Evolutionary conservation across 2,329 filamentous ascomycete species (phyloP), one percentile per base, ranked within the genome.

Genomic region (Akanthomyces muscarius): DNA sequence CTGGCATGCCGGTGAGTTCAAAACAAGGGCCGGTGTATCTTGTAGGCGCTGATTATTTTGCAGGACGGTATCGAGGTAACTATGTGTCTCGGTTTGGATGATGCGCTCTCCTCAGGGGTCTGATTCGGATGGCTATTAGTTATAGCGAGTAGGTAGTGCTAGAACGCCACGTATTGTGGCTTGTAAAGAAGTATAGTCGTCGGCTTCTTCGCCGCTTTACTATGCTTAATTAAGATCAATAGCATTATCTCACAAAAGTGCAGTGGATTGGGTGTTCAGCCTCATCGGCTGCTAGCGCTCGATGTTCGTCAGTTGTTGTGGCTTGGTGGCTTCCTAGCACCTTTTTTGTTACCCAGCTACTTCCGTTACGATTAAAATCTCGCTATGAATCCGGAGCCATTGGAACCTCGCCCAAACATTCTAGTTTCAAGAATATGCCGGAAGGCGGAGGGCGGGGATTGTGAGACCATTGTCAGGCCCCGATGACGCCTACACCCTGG

Each of bases 1-100:
- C 86, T 8, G 88, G 87, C 5, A 81, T 83, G 33, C 85, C 85
- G 41, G 86, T 88, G 76, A 78, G 85, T 74, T 41, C 65, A 10
- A 33, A 33, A 4, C 1, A 2, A 3, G 13, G 14, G 38, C 14
- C 41, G 16, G 23, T 13, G 11, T 0, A 30, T 16, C 42, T 45
- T 59, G 36, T 25, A 41, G 21, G n/a, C 42, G 21, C 52, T 54
- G 5, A 54, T 13, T 18, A 16, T 25, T 25, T 28, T 4, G 7
- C 8, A 89, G 86, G 87, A 89, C 68, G 87, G 82, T 4, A 75
- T 89, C n/a, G 87, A 89, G 69, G 83, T 89, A 56, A 88, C 86
- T 3, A 78, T 77, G 67, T 89, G 87, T 69, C 71, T 82, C 14
- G 80, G 78, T 1, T 7, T 11, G 45, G 6, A 48, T 7, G 44